phyloP scores from a whole-genome alignment of 2,329 filamentous ascomycete genomes.

The Aschersonia sp. region DNA sequence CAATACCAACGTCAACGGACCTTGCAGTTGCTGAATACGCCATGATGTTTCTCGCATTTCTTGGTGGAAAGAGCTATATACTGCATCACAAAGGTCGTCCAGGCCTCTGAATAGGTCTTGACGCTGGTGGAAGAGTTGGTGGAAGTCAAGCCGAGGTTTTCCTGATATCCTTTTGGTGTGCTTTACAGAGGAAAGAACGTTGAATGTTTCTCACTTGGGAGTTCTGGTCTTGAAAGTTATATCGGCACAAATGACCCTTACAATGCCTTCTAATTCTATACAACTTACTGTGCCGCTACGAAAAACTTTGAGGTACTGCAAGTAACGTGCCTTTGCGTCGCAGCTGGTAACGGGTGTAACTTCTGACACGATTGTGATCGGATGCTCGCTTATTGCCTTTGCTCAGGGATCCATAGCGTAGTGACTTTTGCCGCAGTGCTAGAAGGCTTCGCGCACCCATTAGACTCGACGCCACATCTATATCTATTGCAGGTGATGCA shows the following conservation, averaged over 20 bases:
- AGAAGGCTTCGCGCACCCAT: too few relatives aligned
- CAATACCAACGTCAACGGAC: constrained; percentile 40
- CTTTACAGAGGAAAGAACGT: background rate
- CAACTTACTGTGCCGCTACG: background rate
- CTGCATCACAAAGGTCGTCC: constrained; percentile 11
- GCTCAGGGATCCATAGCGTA: too few relatives aligned
- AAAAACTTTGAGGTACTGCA: background rate
- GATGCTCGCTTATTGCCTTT: too few relatives aligned
- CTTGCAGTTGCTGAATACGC: constrained; percentile 35
- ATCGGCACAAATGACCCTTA: background rate
- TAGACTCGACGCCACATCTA: too few relatives aligned
- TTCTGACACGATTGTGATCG: too few relatives aligned
- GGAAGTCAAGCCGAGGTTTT: constrained; percentile 21
- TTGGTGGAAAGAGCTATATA: constrained; percentile 7
- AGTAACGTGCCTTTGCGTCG: too few relatives aligned
- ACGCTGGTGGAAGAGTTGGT: constrained; percentile 11
- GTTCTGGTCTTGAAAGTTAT: background rate
- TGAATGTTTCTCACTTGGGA: background rate
- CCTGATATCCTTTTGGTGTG: constrained; percentile 9
- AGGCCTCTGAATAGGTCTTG: background rate
- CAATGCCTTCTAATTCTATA: background rate
- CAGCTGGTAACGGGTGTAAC: too few relatives aligned
- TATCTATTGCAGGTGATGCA: too few relatives aligned
- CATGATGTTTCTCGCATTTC: background rate
- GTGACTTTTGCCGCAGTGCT: too few relatives aligned